phyloP scores from a whole-genome alignment of 208 protist genomes.

The Leishmania gerbilli region DNA sequence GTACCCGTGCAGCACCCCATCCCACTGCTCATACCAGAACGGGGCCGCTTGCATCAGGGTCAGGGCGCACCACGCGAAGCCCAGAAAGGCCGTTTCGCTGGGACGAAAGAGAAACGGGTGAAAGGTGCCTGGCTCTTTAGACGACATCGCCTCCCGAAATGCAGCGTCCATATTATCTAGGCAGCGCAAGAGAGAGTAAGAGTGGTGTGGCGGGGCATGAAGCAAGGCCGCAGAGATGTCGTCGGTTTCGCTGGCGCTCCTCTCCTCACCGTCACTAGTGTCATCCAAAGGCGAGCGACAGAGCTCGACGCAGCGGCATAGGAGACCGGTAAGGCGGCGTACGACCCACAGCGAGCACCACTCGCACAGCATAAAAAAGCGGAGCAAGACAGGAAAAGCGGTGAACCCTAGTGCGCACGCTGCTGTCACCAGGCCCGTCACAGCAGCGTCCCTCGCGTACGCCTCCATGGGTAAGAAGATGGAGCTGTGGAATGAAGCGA shows the following conservation, averaged over 20 bases:
- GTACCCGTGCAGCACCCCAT: constrained; percentile 44
- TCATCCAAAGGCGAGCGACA: not conserved
- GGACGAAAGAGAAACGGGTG: constrained; percentile 75
- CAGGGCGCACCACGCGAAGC: constrained; percentile 53
- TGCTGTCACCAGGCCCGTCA: constrained; percentile 46
- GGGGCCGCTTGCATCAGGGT: constrained; percentile 58
- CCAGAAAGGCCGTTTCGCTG: constrained; percentile 58
- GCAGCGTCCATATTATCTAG: constrained; percentile 41
- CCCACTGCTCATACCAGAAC: constrained; percentile 79
- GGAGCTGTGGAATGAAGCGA: constrained; percentile 72
- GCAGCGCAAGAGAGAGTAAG: not conserved
- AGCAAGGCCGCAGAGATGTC: constrained; percentile 9
- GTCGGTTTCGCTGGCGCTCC: constrained; percentile 3
- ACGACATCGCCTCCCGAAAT: constrained; percentile 57
- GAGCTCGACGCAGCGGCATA: not conserved
- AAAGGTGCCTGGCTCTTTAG: constrained; percentile 51
- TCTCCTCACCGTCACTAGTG: not conserved
- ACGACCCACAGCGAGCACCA: constrained; percentile 28
- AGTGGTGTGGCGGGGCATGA: not conserved
- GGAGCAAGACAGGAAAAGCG: constrained; percentile 67
- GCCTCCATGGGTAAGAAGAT: constrained; percentile 70
- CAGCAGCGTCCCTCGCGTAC: constrained; percentile 45
- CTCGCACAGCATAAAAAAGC: constrained; percentile 50
- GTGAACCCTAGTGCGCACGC: constrained; percentile 77
- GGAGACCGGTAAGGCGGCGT: not conserved